Conservation (phyloP, 306 rosid genomes). For the Myrica gale region DNA sequence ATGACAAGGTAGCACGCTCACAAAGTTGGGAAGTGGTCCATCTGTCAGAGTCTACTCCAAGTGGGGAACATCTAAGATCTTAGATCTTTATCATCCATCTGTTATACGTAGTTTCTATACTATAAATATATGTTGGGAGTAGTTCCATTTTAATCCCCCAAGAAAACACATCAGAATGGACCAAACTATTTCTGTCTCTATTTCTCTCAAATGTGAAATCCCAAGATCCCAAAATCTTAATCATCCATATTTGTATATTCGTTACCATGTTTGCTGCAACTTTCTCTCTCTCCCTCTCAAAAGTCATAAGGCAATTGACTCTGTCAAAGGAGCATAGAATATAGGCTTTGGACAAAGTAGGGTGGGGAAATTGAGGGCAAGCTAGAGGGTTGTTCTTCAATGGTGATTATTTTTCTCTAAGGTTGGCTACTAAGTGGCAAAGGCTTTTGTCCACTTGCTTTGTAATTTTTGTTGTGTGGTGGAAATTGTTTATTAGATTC, state of each 20-base stretch:
- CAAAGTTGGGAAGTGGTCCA: slow-evolving; percentile 57
- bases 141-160: slow-evolving; percentile 9
- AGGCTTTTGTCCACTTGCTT: slow-evolving; percentile 9
- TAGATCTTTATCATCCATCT: slow-evolving; percentile 39
- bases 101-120: not conserved
- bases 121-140: not conserved
- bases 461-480: not conserved
- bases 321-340: slow-evolving; percentile 10
- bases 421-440: slow-evolving; percentile 13
- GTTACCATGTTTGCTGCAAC: slow-evolving; percentile 21
- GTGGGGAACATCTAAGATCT: slow-evolving; percentile 39
- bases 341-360: not conserved
- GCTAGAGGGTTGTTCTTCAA: not conserved
- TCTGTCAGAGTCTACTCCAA: slow-evolving; percentile 36
- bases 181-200: slow-evolving; percentile 12
- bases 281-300: slow-evolving; percentile 13
- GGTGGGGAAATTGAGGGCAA: slow-evolving; percentile 10
- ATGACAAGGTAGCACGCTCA: slow-evolving; percentile 56
- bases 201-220: slow-evolving; percentile 12
- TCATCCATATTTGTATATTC: slow-evolving; percentile 19
- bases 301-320: slow-evolving; percentile 11
- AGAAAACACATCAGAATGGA: slow-evolving; percentile 8
- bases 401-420: slow-evolving; percentile 5
- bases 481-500: slow-evolving; percentile 18
- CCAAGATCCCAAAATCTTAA: slow-evolving; percentile 7